These are phyloP conservation scores for Erigeron canadensis DNA, from an alignment of 129 eudicot genomes.

Conservation along the genomic window DNA sequence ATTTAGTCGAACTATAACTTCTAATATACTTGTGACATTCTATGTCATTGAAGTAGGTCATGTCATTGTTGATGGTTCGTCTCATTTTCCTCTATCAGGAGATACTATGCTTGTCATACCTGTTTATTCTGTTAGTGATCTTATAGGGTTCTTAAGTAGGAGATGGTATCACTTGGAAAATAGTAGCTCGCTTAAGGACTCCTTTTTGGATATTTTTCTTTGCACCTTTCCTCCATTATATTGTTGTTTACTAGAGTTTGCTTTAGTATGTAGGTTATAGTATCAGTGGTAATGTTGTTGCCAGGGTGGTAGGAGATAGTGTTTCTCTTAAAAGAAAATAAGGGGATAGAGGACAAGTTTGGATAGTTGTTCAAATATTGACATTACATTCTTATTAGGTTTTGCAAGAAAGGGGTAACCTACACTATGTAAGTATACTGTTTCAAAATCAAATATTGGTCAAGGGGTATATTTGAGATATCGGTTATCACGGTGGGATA, in stretches of 20 bases:
- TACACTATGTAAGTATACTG: no score
- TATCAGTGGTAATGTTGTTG: not conserved
- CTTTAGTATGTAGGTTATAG: not conserved
- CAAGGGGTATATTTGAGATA: no score
- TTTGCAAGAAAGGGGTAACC: not conserved
- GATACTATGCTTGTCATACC: no score
- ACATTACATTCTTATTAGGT: not conserved
- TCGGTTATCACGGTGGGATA: no score
- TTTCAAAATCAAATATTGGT: no score
- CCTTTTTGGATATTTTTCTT: not conserved
- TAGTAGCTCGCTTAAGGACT: not conserved
- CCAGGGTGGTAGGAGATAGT: not conserved
- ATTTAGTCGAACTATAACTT: not conserved
- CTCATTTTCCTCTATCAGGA: not conserved
- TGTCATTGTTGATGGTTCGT: not conserved
- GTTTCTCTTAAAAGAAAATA: not conserved
- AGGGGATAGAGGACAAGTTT: not conserved
- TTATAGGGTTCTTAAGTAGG: conserved; percentile 4
- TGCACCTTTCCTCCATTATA: not conserved
- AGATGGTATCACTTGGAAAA: not conserved
- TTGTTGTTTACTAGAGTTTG: conserved; percentile 4
- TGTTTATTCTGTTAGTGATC: not conserved
- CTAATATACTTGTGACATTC: not conserved
- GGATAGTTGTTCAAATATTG: not conserved
- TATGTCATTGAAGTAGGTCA: not conserved